phyloP scores from a whole-genome alignment of 257 asterid genomes.

The Rubia yunnanensis region DNA sequence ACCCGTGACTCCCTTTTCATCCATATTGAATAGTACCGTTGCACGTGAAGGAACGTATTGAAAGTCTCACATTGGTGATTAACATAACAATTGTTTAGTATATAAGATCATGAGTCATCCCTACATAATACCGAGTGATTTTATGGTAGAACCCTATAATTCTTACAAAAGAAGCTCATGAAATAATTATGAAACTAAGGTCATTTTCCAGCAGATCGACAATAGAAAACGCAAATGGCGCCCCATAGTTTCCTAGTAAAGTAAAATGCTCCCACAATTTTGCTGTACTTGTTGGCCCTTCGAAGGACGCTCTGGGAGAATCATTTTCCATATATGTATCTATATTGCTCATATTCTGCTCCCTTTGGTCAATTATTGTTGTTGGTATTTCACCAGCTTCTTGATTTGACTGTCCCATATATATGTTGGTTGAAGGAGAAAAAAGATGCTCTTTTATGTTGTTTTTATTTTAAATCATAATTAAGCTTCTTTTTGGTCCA shows the following conservation, averaged over 20 bases:
- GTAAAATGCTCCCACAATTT: neutral
- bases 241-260: neutral
- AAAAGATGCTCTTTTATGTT: conserved; percentile 11
- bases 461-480: no score
- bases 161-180: no score
- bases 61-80: no score
- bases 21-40: no score
- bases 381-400: neutral
- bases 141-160: no score
- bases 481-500: neutral
- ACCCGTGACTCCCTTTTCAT: no score
- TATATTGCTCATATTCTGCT: neutral
- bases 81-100: no score
- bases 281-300: neutral
- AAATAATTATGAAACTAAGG: no score
- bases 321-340: neutral
- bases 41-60: no score
- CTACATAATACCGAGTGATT: no score
- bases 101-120: no score
- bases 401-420: neutral
- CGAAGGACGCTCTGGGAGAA: neutral
- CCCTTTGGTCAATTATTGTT: conserved; percentile 6
- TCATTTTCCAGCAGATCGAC: neutral
- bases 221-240: neutral
- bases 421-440: conserved; percentile 9